Conservation (phyloP, 2,329 filamentous ascomycete species). For the Clarireedia hainanense region DNA sequence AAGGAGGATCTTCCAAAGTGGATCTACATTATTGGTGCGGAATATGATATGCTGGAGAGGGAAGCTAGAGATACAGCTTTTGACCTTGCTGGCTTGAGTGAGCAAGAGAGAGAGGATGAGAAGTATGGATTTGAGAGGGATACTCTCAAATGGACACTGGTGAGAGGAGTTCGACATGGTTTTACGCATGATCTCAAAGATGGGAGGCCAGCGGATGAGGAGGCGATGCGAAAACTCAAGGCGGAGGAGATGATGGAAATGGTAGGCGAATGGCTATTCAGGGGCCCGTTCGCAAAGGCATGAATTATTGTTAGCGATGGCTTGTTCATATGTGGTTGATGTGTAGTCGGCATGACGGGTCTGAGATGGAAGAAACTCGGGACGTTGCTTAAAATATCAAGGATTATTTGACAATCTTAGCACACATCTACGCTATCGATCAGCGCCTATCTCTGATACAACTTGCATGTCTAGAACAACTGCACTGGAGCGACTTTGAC, state of each 20-base stretch:
- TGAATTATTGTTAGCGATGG: background rate
- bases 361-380: no score
- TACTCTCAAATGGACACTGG: constrained; percentile 15
- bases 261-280: constrained; percentile 16
- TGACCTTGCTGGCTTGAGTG: constrained; percentile 12
- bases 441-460: no score
- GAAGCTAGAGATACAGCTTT: constrained; percentile 15
- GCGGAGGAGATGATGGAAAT: constrained; percentile 11
- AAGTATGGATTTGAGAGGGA: constrained; percentile 16
- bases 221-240: constrained; percentile 9
- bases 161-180: constrained; percentile 14
- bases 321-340: no score
- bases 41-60: constrained; percentile 16
- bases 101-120: constrained; percentile 4
- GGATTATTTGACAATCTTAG: no score
- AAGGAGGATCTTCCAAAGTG: constrained; percentile 18
- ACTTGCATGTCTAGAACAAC: no score
- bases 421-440: no score
- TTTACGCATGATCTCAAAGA: constrained; percentile 18
- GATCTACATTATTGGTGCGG: constrained; percentile 15
- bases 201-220: constrained; percentile 9
- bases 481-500: no score
- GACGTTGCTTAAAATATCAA: no score
- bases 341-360: no score
- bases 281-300: constrained; percentile 12